Conservation (phyloP, 192 early-diverging fungal species). For the Dispira simplex region DNA sequence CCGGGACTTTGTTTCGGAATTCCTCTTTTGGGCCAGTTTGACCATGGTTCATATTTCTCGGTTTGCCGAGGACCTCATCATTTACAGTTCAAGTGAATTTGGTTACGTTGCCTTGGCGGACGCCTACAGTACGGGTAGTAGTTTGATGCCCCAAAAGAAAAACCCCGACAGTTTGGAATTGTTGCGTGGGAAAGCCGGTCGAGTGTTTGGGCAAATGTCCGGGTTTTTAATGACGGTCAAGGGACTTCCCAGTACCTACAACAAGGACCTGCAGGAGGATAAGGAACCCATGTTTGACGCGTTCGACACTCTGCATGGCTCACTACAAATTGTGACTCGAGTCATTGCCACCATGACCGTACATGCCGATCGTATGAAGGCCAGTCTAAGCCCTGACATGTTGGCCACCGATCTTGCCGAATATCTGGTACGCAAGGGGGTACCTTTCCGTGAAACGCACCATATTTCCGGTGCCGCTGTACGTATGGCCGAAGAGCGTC, state of each 20-base stretch:
- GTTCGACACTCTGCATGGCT: slow-evolving; percentile 74
- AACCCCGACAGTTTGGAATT: slow-evolving; percentile 95
- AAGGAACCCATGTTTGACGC: slow-evolving; percentile 99
- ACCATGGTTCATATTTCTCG: slow-evolving; percentile 86
- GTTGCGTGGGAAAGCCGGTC: slow-evolving; percentile 89
- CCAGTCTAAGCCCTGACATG: slow-evolving; percentile 77
- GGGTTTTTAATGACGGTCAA: slow-evolving; percentile 99
- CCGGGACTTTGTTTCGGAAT: slow-evolving; percentile 95
- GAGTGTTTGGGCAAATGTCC: slow-evolving; percentile 88
- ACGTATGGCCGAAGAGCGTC: slow-evolving; percentile 77
- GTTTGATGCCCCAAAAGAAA: slow-evolving; percentile 99
- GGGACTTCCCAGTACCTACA: slow-evolving; percentile 94
- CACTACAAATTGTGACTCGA: slow-evolving; percentile 83
- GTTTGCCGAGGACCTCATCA: slow-evolving; percentile 90
- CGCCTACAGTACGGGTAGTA: slow-evolving; percentile 94
- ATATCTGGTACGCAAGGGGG: slow-evolving; percentile 93
- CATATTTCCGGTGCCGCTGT: slow-evolving; percentile 96
- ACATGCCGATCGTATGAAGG: slow-evolving; percentile 68
- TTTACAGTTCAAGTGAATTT: slow-evolving; percentile 86
- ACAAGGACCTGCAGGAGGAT: slow-evolving; percentile 98
- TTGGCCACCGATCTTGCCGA: slow-evolving; percentile 97
- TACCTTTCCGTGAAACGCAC: slow-evolving; percentile 98
- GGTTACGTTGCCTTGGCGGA: slow-evolving; percentile 90
- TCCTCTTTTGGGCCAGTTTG: slow-evolving; percentile 85
- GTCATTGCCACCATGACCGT: slow-evolving; percentile 84